Evolutionary conservation across 768 basidiomycete species (phyloP).

Genomic region (Trametes gibbosa): DNA sequence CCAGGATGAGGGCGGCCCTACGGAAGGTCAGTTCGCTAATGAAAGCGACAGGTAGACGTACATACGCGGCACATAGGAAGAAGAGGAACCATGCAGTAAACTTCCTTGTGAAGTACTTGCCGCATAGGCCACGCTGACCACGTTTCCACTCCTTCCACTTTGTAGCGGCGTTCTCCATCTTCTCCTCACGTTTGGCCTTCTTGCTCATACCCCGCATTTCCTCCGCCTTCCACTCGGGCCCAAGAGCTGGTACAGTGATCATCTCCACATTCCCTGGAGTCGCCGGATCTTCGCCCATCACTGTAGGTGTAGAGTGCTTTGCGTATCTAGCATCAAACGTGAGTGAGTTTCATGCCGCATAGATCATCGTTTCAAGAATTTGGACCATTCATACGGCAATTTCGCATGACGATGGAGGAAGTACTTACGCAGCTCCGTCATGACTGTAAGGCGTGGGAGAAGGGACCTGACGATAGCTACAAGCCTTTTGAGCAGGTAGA

Average conservation of each 20-base stretch:
- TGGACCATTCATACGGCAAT: no score
- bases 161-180: slow-evolving; percentile 43
- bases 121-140: slow-evolving; percentile 77
- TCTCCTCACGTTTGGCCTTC: slow-evolving; percentile 61
- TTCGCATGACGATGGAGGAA: no score
- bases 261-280: slow-evolving; percentile 65
- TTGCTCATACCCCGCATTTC: slow-evolving; percentile 81
- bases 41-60: slow-evolving; percentile 16
- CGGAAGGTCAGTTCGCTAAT: slow-evolving; percentile 3
- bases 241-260: slow-evolving; percentile 89
- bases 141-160: slow-evolving; percentile 78
- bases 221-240: slow-evolving; percentile 82
- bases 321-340: slow-evolving; percentile 14
- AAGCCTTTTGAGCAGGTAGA: not conserved
- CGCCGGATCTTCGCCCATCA: slow-evolving; percentile 37
- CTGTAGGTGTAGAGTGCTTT: slow-evolving; percentile 12
- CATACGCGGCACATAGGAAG: slow-evolving; percentile 54
- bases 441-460: slow-evolving; percentile 16
- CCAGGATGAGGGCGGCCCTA: slow-evolving; percentile 69
- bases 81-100: slow-evolving; percentile 70
- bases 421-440: slow-evolving; percentile 7
- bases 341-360: not conserved
- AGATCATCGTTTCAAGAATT: no score
- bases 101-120: slow-evolving; percentile 72
- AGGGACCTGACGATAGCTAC: slow-evolving; percentile 28